These are phyloP conservation scores for Paraphoma sp. DNA, from an alignment of 2,329 filamentous ascomycete species.

Conservation along the genomic window DNA sequence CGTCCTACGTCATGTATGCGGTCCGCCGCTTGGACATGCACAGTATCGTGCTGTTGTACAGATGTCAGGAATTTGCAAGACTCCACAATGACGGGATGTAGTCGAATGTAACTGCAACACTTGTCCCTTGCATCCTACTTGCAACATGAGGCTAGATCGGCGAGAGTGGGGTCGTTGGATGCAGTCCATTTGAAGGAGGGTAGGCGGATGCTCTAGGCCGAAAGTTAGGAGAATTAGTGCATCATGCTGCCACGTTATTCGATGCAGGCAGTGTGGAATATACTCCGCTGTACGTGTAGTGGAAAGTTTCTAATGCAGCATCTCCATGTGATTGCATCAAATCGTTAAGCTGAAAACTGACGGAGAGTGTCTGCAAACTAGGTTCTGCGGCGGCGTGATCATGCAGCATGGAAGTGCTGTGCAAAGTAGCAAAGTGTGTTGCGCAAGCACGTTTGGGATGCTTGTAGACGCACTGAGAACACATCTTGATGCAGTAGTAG, in stretches of 20 bases:
- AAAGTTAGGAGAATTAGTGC: not conserved
- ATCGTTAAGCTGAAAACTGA: not conserved
- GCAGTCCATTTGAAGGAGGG: not conserved
- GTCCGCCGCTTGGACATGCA: no score
- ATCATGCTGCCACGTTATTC: not conserved
- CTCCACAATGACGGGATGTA: not conserved
- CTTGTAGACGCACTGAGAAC: no score
- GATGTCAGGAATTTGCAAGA: no score
- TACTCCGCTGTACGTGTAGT: not conserved
- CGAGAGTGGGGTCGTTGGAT: not conserved
- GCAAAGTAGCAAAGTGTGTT: no score
- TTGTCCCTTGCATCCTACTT: not conserved
- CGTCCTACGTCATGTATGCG: no score
- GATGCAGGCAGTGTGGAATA: not conserved
- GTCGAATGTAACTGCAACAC: slow-evolving; percentile 1
- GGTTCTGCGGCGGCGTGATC: not conserved
- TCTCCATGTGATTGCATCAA: not conserved
- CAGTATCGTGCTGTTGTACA: no score
- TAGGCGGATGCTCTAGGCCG: not conserved
- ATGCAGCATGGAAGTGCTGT: not conserved
- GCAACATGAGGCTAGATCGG: not conserved
- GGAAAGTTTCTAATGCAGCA: not conserved
- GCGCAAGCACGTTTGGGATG: no score
- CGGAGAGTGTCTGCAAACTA: not conserved
- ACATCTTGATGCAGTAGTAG: no score